Percentiles rank a stretch among this genome's conserved stretches.
Conservation (phyloP, 192 early-diverging fungal genomes). For the Coemansia sp. region DNA sequence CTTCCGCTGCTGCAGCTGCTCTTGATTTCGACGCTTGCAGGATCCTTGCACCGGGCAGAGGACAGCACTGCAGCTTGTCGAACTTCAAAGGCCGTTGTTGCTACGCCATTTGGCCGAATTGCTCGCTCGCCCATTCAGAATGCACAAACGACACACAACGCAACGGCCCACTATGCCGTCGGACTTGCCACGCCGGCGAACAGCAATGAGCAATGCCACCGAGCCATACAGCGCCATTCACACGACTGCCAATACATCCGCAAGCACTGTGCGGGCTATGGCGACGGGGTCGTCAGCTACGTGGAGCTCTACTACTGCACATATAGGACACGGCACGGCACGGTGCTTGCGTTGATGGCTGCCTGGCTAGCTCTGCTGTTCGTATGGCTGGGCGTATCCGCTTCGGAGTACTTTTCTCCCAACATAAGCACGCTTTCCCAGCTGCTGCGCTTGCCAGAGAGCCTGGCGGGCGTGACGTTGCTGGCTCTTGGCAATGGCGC, state of each 20-base stretch:
- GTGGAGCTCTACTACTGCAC: slow-evolving; percentile 54
- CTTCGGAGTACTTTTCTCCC: slow-evolving; percentile 83
- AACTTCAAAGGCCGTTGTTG: not conserved
- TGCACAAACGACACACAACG: not conserved
- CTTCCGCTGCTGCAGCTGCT: slow-evolving; percentile 4
- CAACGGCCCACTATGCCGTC: not conserved
- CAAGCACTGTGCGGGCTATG: slow-evolving; percentile 62
- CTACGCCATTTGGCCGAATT: slow-evolving; percentile 3
- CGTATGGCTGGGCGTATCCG: slow-evolving; percentile 72
- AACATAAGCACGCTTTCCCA: slow-evolving; percentile 80
- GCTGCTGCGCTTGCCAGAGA: slow-evolving; percentile 76
- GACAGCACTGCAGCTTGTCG: not conserved
- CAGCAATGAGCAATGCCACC: slow-evolving; percentile 25
- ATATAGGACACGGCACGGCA: slow-evolving; percentile 7
- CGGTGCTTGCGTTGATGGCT: slow-evolving; percentile 52
- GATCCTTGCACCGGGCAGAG: not conserved
- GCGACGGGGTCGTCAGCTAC: slow-evolving; percentile 57
- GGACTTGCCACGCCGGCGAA: not conserved
- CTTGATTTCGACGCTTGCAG: not conserved
- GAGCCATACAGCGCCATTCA: slow-evolving; percentile 52
- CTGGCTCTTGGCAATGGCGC: slow-evolving; percentile 90
- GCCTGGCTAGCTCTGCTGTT: slow-evolving; percentile 74
- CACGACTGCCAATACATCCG: slow-evolving; percentile 61
- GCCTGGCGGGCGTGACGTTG: slow-evolving; percentile 76
- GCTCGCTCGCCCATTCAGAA: slow-evolving; percentile 1